Evolutionary conservation across 192 early-diverging fungal genomes (phyloP), one percentile per base, ranked within the genome.

Genomic region (Coemansia sp.): DNA sequence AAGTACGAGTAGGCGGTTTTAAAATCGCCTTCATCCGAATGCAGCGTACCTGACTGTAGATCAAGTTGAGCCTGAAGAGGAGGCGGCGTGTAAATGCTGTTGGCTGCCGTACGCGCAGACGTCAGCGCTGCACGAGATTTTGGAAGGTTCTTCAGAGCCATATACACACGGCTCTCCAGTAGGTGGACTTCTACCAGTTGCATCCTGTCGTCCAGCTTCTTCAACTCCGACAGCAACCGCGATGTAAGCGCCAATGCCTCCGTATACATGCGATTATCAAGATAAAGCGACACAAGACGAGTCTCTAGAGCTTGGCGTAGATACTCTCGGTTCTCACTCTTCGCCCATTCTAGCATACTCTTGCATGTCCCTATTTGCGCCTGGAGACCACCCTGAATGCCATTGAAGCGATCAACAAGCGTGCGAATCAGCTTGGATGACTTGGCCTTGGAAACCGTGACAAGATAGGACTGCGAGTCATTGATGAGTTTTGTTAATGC

Each of bases 1-100:
- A 99, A 99, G 85, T 98, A 99, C 51, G 96, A 98, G 67, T 92
- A 95, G 63, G 92, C 96, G 10, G 96, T 99, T 81, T 98, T 98
- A 75, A 95, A 99, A 70, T 99, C 97, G 78, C 97, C 96, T 69
- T 98, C 96, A 68, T 99, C 96, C 28, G 95, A 89, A 68, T 99
- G 96, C 62, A 98, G 83, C 53, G 95, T 94, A 62, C 97, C 97
- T 12, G 93, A 95, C 82, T 98, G 96, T 88, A 98, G 87, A 79
- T 99, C 97, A 51, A 99, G 84, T 28, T 86, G 85, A 9, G 97
- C 97, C 72, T 99, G 97, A 69, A 98, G 86, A 60, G 96, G 78
- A 22, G 95, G 96, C 73, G 97, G 97, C 67, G 94, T 97, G 76
- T 98, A 98, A 65, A 98, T 96, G 24, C 94, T 86, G 68, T 99